These are phyloP conservation scores for Parasarocladium wereldwijsianum DNA, from an alignment of 2,329 filamentous ascomycete genomes.

Conservation along the genomic window DNA sequence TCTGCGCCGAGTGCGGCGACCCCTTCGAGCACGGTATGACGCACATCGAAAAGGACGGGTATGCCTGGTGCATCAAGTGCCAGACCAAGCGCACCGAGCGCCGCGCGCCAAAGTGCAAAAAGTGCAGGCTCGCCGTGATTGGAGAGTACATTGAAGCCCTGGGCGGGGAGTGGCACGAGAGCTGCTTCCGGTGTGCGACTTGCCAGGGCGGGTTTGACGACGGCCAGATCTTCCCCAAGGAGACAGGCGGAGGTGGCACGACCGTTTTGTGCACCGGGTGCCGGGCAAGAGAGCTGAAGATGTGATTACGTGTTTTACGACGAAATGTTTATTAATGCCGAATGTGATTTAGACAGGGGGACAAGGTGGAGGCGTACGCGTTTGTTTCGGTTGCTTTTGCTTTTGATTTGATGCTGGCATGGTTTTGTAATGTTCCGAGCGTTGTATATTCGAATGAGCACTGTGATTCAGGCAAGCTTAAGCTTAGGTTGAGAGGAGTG, in stretches of 20 bases:
- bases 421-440: conserved; percentile 3
- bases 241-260: conserved; percentile 27
- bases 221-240: conserved; percentile 49
- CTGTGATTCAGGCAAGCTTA: no score
- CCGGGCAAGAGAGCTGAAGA: conserved; percentile 45
- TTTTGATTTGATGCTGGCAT: conserved; percentile 7
- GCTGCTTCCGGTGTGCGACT: conserved; percentile 70
- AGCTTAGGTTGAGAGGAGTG: no score
- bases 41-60: conserved; percentile 87
- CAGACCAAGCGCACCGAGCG: conserved; percentile 86
- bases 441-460: not conserved
- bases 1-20: conserved; percentile 96
- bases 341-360: conserved; percentile 3
- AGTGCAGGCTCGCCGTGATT: conserved; percentile 71
- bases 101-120: conserved; percentile 74
- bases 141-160: conserved; percentile 83
- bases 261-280: conserved; percentile 47
- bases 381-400: no score
- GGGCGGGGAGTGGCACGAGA: conserved; percentile 83
- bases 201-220: conserved; percentile 48
- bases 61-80: conserved; percentile 90
- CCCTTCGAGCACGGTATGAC: conserved; percentile 64
- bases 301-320: no score
- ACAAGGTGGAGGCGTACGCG: no score
- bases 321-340: conserved; percentile 5